phyloP scores from a whole-genome alignment of 306 rosid genomes.

The Casuarina equisetifolia region DNA sequence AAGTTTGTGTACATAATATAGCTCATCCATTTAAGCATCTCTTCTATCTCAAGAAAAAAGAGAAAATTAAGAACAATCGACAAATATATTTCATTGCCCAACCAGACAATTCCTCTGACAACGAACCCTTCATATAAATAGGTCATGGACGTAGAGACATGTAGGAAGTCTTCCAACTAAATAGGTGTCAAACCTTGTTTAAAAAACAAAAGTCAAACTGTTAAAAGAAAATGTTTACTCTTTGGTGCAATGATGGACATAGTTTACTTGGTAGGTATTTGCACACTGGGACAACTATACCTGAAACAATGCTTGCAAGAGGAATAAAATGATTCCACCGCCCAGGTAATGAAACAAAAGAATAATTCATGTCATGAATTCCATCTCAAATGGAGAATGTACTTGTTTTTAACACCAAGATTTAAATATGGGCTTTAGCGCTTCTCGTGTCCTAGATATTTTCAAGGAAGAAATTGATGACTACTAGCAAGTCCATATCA shows the following conservation, averaged over 20 bases:
- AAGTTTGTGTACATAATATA: background rate
- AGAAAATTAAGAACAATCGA: background rate
- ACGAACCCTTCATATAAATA: background rate
- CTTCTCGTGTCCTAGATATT: background rate
- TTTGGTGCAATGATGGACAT: background rate
- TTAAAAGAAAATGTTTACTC: too few relatives aligned
- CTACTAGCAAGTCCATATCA: background rate
- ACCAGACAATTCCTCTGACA: background rate
- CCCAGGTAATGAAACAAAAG: too few relatives aligned
- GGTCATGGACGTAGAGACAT: background rate
- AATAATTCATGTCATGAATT: too few relatives aligned
- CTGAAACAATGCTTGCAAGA: background rate
- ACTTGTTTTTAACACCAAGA: background rate
- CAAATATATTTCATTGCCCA: background rate
- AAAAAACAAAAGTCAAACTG: too few relatives aligned
- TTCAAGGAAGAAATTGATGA: background rate
- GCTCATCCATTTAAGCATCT: background rate
- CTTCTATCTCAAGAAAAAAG: background rate
- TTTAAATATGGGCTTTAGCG: background rate
- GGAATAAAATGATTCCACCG: background rate
- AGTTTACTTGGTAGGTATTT: background rate
- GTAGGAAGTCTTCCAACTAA: background rate
- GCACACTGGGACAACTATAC: background rate
- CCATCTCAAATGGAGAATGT: background rate
- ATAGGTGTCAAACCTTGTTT: too few relatives aligned